phyloP scores from a whole-genome alignment of 768 basidiomycete genomes.

The Zangia roseola region DNA sequence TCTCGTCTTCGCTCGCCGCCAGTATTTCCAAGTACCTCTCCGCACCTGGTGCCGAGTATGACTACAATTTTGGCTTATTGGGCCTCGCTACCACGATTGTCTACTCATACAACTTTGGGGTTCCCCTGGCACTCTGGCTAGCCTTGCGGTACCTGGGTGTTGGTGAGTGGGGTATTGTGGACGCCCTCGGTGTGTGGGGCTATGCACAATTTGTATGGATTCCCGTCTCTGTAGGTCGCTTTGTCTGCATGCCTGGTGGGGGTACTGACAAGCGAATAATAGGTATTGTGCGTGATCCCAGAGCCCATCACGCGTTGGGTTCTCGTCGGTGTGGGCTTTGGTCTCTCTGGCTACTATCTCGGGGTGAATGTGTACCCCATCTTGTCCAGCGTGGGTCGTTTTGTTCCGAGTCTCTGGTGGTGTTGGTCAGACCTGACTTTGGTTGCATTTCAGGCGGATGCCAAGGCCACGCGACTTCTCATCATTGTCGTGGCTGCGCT shows the following conservation, averaged over 20 bases:
- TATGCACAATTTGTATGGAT: constrained; percentile 88
- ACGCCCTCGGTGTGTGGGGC: constrained; percentile 79
- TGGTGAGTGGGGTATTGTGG: constrained; percentile 85
- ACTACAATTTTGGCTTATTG: constrained; percentile 85
- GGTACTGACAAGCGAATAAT: constrained; percentile 1
- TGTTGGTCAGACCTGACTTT: background rate
- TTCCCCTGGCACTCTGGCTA: constrained; percentile 84
- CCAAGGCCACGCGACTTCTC: constrained; percentile 80
- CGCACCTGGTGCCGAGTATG: constrained; percentile 49
- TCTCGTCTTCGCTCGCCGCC: constrained; percentile 88
- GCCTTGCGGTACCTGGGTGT: constrained; percentile 83
- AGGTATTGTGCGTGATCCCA: constrained; percentile 87
- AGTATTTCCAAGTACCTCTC: constrained; percentile 88
- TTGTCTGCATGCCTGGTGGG: background rate
- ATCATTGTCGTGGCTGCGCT: constrained; percentile 73
- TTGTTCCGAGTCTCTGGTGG: background rate
- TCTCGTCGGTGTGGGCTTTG: constrained; percentile 69
- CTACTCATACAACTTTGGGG: constrained; percentile 81
- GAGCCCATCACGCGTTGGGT: constrained; percentile 81
- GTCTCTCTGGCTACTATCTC: constrained; percentile 86
- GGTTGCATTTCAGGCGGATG: constrained; percentile 61
- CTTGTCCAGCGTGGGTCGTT: constrained; percentile 66
- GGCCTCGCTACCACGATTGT: constrained; percentile 81
- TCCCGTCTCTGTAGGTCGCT: constrained; percentile 67
- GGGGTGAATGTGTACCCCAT: constrained; percentile 85